Base-by-base conservation (phyloP, 1,284 basidiomycete genomes). In the Trichosporon sp. region DNA sequence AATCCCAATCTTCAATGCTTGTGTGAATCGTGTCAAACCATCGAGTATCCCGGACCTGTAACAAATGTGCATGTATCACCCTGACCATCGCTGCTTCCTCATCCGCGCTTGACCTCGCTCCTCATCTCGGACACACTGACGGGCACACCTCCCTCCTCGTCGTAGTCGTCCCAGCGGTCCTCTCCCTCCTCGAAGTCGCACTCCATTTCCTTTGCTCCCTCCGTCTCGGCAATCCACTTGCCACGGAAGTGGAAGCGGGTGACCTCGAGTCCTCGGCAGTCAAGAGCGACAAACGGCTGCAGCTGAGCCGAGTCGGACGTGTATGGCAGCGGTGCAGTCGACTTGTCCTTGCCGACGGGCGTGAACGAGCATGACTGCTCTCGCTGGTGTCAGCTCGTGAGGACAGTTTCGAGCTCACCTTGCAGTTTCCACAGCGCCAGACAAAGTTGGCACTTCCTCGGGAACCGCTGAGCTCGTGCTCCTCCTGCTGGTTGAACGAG, bases 161-260 rank as follows among this genome's bases (percentile, higher is more conserved):
- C 79, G 62, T 81, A 81, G 70, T 81, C 79, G 65, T 81, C 79
- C 78, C 78, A 81, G 36, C 79, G 59, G 21, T 74, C 79, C 60
- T 80, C 77, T 46, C 72, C 69, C 56, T 75, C 75, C 56, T 79
- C 77, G 63, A 78, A 71, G 65, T 81, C 78, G 60, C 79, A 73
- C 36, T 75, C 73, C 56, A 81, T 79, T 31, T 49, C 32, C n/a
- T 64, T 69, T 14, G 70, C 73, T 44, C 70, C 68, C 37, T 73
- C 67, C 64, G 70, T 67, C 58, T 64, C 63, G 32, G 67, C 68
- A 31, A 61, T 46, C 77, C 78, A 74, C 64, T 65, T 59, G 2
- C 76, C 74, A 32, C 71, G 58, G 65, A 78, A 74, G 62, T 79
- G 73, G 66, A 79, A 80, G 46, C 65, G 67, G 1, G 74, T 78